Conservation (phyloP, 768 basidiomycete species). For the Krasilnikovozyma curviuscula region DNA sequence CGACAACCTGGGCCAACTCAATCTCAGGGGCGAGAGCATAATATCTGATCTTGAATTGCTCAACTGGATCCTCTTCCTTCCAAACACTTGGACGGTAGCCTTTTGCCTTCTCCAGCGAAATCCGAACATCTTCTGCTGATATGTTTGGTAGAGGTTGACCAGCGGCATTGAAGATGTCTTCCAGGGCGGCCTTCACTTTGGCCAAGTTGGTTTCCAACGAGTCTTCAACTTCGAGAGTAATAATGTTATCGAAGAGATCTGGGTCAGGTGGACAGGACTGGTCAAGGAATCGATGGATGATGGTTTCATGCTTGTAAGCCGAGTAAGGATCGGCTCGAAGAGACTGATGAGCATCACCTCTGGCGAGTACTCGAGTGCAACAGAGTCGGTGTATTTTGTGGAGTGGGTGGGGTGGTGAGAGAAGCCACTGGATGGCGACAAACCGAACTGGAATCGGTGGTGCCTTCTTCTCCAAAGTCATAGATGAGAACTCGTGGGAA, state of each 20-base stretch:
- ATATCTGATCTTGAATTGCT: slow-evolving; percentile 35
- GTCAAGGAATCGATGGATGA: slow-evolving; percentile 63
- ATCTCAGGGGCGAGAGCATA: slow-evolving; percentile 61
- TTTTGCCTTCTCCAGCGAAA: slow-evolving; percentile 32
- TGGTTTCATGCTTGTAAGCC: slow-evolving; percentile 46
- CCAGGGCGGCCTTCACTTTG: slow-evolving; percentile 57
- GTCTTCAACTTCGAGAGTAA: slow-evolving; percentile 29
- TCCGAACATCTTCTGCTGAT: slow-evolving; percentile 37
- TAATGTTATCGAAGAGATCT: slow-evolving; percentile 41
- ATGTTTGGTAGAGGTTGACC: slow-evolving; percentile 34
- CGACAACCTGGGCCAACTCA: slow-evolving; percentile 35
- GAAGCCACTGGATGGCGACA: slow-evolving; percentile 60
- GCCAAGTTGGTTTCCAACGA: slow-evolving; percentile 38
- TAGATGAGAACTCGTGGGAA: too few relatives aligned
- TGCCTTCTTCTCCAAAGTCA: not conserved
- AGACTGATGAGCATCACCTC: slow-evolving; percentile 69
- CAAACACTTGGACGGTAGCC: slow-evolving; percentile 29
- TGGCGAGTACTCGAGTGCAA: slow-evolving; percentile 46
- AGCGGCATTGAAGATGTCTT: slow-evolving; percentile 40
- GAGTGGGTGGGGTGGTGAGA: slow-evolving; percentile 32
- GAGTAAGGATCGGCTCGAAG: slow-evolving; percentile 40
- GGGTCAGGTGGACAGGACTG: slow-evolving; percentile 24
- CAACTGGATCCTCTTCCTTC: slow-evolving; percentile 15
- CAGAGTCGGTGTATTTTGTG: slow-evolving; percentile 53
- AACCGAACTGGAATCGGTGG: slow-evolving; percentile 42